Conservation (phyloP, 2,329 filamentous ascomycete species). For the Bipolaris oryzae region DNA sequence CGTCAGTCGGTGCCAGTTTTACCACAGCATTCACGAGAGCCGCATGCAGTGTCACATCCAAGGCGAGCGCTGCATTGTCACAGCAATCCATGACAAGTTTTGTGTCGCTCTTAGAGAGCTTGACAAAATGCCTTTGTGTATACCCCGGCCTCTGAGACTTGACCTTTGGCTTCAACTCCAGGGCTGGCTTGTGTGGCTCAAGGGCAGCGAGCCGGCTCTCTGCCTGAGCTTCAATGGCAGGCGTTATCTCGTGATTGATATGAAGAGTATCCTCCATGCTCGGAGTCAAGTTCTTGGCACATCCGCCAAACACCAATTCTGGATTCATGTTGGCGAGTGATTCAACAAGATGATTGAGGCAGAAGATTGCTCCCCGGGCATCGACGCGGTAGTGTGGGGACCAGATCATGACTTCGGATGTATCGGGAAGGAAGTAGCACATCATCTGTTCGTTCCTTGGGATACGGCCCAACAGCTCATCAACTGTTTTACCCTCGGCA, state of each 20-base stretch:
- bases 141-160: conserved; percentile 15
- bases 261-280: conserved; percentile 30
- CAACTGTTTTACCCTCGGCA: conserved; percentile 23
- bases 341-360: conserved; percentile 30
- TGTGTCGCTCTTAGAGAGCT: conserved; percentile 17
- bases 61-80: conserved; percentile 12
- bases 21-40: conserved; percentile 24
- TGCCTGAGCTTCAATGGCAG: conserved; percentile 24
- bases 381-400: conserved; percentile 36
- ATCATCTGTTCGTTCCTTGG: conserved; percentile 37
- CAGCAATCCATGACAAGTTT: conserved; percentile 18
- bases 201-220: conserved; percentile 24
- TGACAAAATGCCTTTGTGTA: conserved; percentile 12
- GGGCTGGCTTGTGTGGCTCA: conserved; percentile 24
- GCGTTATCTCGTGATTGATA: conserved; percentile 21
- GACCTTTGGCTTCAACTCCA: conserved; percentile 25
- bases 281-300: conserved; percentile 32
- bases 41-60: conserved; percentile 22
- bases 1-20: conserved; percentile 19
- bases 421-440: conserved; percentile 30
- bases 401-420: conserved; percentile 31
- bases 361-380: conserved; percentile 33
- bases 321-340: conserved; percentile 25
- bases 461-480: conserved; percentile 29
- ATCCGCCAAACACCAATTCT: conserved; percentile 27